Evolutionary conservation across 495 filamentous ascomycete genomes (phyloP), one percentile per base, ranked within the genome.

Genomic region (Delitschia confertaspora): DNA sequence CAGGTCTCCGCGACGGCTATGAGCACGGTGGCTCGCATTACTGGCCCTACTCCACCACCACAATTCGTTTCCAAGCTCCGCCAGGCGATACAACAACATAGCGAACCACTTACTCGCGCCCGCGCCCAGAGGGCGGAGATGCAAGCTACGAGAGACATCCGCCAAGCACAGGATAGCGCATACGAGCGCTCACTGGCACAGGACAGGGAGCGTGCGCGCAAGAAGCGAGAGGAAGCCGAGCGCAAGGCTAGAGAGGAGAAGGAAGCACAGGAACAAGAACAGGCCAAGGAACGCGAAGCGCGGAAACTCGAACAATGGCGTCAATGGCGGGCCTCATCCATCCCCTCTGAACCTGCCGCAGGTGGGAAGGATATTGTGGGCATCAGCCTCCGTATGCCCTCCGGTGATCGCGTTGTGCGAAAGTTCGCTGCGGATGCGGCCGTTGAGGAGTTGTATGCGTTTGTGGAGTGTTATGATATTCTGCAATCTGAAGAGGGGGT

Each of bases 381-480:
- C 6, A 73, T 96, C 29, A 88, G 82, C 30, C 69, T 98, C 19
- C 80, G 88, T 45, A 72, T 95, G 64, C 76, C 78, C 2, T 69
- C 69, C 22, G 81, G 78, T 0, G 75, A 85, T 35, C 69, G 88
- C 1, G 71, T 95, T 2, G 75, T 89, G 44, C 75, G 89, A 22
- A 72, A 69, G 35, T 96, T 98, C 53, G 53, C 66, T 1, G 65
- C 69, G 2, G 66, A 75, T 2, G 74, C 80, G 1, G 67, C 68
- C 1, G 65, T 96, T 20, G 91, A 98, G 58, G 88, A 95, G 55
- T 64, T 98, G 0, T 96, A 98, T 63, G 93, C 89, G 1, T 94
- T 93, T 63, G 88, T 96, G 2, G 93, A 96, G 57, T 96, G 91
- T 63, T 80, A 89, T 60, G 80, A 86, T 38, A 44, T 79, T 0